These are phyloP conservation scores for Actinidia chinensis DNA, from an alignment of 179 eudicot genomes.

Conservation along the genomic window DNA sequence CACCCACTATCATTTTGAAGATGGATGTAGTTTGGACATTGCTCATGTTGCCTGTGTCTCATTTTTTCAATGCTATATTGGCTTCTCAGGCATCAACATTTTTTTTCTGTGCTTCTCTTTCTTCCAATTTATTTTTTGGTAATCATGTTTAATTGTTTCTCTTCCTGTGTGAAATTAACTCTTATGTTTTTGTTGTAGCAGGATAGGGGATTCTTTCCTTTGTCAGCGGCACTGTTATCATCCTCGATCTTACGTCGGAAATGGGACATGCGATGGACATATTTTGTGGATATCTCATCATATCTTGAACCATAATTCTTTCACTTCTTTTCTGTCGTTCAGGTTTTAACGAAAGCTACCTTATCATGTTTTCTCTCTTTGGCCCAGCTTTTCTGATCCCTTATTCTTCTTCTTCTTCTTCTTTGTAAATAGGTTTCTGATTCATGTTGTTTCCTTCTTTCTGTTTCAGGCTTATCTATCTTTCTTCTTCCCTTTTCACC, in stretches of 20 bases:
- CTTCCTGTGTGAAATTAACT: slow-evolving; percentile 11
- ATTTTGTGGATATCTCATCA: slow-evolving; percentile 62
- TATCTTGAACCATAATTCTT: slow-evolving; percentile 65
- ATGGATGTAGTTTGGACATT: background rate
- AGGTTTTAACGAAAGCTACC: slow-evolving; percentile 48
- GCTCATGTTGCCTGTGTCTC: background rate
- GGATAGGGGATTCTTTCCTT: slow-evolving; percentile 98
- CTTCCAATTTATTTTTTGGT: background rate
- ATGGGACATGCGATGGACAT: slow-evolving; percentile 51
- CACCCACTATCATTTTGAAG: background rate
- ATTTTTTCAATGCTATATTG: background rate
- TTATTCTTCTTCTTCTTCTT: background rate
- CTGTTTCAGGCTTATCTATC: slow-evolving; percentile 70
- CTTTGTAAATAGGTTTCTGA: background rate
- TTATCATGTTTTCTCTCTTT: background rate
- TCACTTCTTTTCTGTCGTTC: slow-evolving; percentile 85
- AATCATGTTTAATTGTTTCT: background rate
- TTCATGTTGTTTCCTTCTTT: slow-evolving; percentile 23
- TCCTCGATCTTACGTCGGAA: slow-evolving; percentile 58
- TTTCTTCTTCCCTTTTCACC: slow-evolving; percentile 83
- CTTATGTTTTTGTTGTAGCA: slow-evolving; percentile 31
- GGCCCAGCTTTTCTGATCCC: background rate
- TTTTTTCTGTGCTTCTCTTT: background rate
- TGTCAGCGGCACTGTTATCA: slow-evolving; percentile 81
- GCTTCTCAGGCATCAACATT: background rate